phyloP scores from a whole-genome alignment of 1,284 basidiomycete genomes.

The Microbotryum saponariae region DNA sequence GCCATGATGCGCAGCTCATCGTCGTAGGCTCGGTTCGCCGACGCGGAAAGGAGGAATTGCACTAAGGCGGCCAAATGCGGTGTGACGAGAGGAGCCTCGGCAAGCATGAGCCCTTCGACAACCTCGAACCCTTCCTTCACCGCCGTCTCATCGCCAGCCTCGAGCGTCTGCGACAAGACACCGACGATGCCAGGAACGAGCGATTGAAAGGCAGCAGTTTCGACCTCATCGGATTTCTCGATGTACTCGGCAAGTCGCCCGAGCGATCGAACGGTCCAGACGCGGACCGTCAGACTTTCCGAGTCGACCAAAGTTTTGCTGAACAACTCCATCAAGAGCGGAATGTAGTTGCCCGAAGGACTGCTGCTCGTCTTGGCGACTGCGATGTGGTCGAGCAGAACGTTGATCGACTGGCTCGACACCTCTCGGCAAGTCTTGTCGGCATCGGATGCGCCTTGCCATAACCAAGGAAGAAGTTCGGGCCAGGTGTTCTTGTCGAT shows the following conservation, averaged over 20 bases:
- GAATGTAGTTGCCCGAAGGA: constrained; percentile 68
- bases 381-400: constrained; percentile 85
- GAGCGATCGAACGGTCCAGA: constrained; percentile 83
- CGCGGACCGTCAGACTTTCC: constrained; percentile 72
- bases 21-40: constrained; percentile 71
- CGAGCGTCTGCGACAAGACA: constrained; percentile 82
- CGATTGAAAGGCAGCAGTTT: constrained; percentile 82
- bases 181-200: constrained; percentile 84
- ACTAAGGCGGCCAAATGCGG: constrained; percentile 83
- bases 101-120: constrained; percentile 87
- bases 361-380: constrained; percentile 46
- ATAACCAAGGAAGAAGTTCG: constrained; percentile 79
- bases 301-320: constrained; percentile 70
- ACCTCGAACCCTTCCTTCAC: constrained; percentile 91
- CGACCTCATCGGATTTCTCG: constrained; percentile 74
- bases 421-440: constrained; percentile 59
- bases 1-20: constrained; percentile 79
- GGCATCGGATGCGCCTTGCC: constrained; percentile 64
- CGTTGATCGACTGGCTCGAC: constrained; percentile 52
- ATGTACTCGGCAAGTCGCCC: constrained; percentile 84
- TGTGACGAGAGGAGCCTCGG: constrained; percentile 86
- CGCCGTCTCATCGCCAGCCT: constrained; percentile 67
- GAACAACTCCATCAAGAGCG: constrained; percentile 76
- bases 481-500: constrained; percentile 63
- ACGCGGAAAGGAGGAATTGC: constrained; percentile 78